These are phyloP conservation scores for Phytophthora podocarpi DNA, from an alignment of 352 stramenopile genomes.

Conservation along the genomic window DNA sequence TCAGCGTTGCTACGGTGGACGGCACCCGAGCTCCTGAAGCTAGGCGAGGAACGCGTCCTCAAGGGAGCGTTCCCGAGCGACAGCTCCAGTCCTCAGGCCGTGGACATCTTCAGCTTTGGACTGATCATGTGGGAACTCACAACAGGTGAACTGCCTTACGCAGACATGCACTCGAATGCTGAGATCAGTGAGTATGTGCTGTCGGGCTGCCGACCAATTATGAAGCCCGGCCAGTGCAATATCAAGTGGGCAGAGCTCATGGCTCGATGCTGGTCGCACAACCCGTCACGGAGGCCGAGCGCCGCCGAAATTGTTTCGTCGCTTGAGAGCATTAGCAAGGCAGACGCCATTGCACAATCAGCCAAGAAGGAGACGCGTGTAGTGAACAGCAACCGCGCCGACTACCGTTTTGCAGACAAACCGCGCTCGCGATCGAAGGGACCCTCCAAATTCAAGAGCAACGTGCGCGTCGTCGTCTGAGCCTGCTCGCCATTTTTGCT, in stretches of 20 bases:
- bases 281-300: slow-evolving; percentile 66
- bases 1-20: slow-evolving; percentile 75
- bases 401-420: slow-evolving; percentile 77
- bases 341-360: slow-evolving; percentile 64
- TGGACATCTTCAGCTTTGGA: slow-evolving; percentile 89
- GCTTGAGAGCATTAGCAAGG: slow-evolving; percentile 80
- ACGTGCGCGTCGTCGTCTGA: slow-evolving; percentile 64
- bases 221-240: slow-evolving; percentile 79
- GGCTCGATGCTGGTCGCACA: slow-evolving; percentile 84
- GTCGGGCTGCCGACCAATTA: slow-evolving; percentile 70
- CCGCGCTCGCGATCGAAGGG: slow-evolving; percentile 52
- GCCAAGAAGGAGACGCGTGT: slow-evolving; percentile 68
- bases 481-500: slow-evolving; percentile 2
- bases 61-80: slow-evolving; percentile 65
- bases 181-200: slow-evolving; percentile 83
- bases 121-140: slow-evolving; percentile 90
- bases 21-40: slow-evolving; percentile 79
- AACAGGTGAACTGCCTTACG: slow-evolving; percentile 80
- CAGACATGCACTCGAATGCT: slow-evolving; percentile 64
- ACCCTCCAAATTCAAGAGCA: slow-evolving; percentile 65
- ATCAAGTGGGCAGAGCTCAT: slow-evolving; percentile 88
- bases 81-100: slow-evolving; percentile 63
- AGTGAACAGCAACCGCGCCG: slow-evolving; percentile 81
- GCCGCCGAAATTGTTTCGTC: slow-evolving; percentile 84
- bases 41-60: slow-evolving; percentile 72